Evolutionary conservation across 176 grass and related monocot genomes (phyloP), one percentile per base, ranked within the genome.

Genomic region (Ensete glaucum): DNA sequence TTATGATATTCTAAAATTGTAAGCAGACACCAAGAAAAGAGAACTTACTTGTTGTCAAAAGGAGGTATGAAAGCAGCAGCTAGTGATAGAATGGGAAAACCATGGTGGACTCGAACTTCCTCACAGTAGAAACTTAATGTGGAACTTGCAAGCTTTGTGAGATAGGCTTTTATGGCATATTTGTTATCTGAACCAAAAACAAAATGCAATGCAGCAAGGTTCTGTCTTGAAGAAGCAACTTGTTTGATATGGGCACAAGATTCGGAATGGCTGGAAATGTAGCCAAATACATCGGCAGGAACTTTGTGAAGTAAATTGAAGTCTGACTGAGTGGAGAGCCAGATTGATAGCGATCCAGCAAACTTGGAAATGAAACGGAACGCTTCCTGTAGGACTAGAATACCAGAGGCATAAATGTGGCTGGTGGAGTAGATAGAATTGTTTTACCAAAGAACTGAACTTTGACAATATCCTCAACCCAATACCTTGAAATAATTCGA

Each of bases 31-130:
- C 3, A 20, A 72, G 9, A 71, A 79, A 66, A 17, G 69, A 52
- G 8, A 65, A 54, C 84, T 85, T 81, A 99, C 95, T 83, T 87
- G 82, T 89, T 89, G 70, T 89, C 88, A 55, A 99, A 77, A 71
- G 84, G 84, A 51, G 90, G 95, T 73, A 94, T 70, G 0, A 76
- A 71, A 64, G 82, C 54, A 80, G 81, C 78, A 58, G 88, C 86
- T 76, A 99, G 76, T 52, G 88, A 89, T 64, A 99, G 86, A 79
- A 89, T 64, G 62, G 88, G 74, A 76, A 67, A 83, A 82, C 80
- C 57, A 73, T 79, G 78, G 56, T 82, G 76, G 11, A 72, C 26
- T 78, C 85, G 73, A 81, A 84, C 67, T 64, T 92, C 85, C 82
- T 83, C 89, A 80, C 77, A 84, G 50, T 91, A n/a, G 73, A 65